These are phyloP conservation scores for Dicorynia guianensis DNA, from an alignment of 306 rosid species.

Conservation along the genomic window DNA sequence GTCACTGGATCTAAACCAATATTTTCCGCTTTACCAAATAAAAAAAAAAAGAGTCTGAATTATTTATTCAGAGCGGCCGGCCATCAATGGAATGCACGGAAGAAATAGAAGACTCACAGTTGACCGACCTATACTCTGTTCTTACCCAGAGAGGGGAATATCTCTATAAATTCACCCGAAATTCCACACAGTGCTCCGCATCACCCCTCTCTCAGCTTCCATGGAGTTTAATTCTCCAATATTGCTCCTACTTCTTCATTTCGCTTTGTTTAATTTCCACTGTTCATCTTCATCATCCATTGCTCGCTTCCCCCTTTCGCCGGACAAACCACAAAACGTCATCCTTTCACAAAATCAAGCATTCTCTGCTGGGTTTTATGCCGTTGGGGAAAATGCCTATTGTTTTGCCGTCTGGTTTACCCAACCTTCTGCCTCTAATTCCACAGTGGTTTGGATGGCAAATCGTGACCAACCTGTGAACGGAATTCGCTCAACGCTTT, in stretches of 20 bases:
- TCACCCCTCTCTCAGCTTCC: neutral
- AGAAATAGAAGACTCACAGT: no score
- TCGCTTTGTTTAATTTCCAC: neutral
- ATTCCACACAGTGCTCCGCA: no score
- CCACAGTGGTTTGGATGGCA: conserved; percentile 49
- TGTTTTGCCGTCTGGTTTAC: conserved; percentile 55
- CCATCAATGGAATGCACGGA: no score
- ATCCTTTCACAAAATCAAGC: conserved; percentile 18
- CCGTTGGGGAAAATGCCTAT: conserved; percentile 47
- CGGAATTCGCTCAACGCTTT: conserved; percentile 42
- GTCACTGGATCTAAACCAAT: no score
- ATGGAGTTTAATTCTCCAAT: neutral
- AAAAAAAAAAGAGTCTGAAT: no score
- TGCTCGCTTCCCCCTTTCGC: conserved; percentile 27
- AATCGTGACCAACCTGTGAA: conserved; percentile 50
- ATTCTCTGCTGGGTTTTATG: conserved; percentile 49
- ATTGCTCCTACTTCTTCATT: neutral
- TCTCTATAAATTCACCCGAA: no score
- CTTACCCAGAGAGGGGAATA: no score
- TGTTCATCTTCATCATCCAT: conserved; percentile 1
- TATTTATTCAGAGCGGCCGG: no score
- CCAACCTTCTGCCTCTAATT: neutral
- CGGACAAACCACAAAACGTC: conserved; percentile 37
- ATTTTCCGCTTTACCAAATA: no score
- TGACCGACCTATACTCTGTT: no score